Percentiles rank a stretch among this genome's conserved stretches.
Evolutionary conservation across 2,329 filamentous ascomycete genomes (phyloP).

Genomic region (Colletotrichum sp.): DNA sequence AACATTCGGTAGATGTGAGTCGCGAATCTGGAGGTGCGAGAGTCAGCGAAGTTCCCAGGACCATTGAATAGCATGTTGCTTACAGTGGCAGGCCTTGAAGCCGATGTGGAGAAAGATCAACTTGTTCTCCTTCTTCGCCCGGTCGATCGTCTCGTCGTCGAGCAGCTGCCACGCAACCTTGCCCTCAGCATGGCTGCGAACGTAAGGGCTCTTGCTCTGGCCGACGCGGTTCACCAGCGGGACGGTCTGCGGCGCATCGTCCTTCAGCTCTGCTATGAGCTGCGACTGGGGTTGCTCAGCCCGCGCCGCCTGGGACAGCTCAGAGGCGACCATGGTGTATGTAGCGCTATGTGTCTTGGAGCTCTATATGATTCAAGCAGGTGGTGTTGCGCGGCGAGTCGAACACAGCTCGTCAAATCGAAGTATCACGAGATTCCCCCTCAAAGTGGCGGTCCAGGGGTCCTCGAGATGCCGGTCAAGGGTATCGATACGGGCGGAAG

Average conservation of each 20-base stretch:
- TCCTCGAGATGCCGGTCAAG: not conserved
- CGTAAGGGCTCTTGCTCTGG: conserved; percentile 55
- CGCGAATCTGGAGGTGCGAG: conserved; percentile 68
- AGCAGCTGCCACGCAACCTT: conserved; percentile 92
- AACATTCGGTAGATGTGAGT: conserved; percentile 92
- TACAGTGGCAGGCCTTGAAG: conserved; percentile 95
- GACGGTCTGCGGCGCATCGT: conserved; percentile 12
- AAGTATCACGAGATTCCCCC: not conserved
- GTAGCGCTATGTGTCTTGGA: not conserved
- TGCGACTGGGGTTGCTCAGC: conserved; percentile 32
- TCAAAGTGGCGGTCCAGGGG: not conserved
- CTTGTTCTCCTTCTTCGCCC: conserved; percentile 83
- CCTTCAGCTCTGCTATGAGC: conserved; percentile 28
- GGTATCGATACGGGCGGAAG: not conserved
- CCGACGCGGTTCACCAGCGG: conserved; percentile 40
- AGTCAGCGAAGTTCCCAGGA: not conserved
- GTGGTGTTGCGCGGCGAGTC: not conserved
- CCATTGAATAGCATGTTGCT: conserved; percentile 34
- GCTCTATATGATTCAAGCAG: not conserved
- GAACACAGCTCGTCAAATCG: not conserved
- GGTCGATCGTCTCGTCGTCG: conserved; percentile 75
- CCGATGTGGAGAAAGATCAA: conserved; percentile 94
- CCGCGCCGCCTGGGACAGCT: conserved; percentile 30
- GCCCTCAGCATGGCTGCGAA: conserved; percentile 78
- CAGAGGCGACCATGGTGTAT: conserved; percentile 39